A percentile compares a stretch with the other conserved stretches of the same genome.
These are phyloP conservation scores for Pseudocercospora macadamiae DNA, from an alignment of 2,329 filamentous ascomycete species.

Conservation along the genomic window DNA sequence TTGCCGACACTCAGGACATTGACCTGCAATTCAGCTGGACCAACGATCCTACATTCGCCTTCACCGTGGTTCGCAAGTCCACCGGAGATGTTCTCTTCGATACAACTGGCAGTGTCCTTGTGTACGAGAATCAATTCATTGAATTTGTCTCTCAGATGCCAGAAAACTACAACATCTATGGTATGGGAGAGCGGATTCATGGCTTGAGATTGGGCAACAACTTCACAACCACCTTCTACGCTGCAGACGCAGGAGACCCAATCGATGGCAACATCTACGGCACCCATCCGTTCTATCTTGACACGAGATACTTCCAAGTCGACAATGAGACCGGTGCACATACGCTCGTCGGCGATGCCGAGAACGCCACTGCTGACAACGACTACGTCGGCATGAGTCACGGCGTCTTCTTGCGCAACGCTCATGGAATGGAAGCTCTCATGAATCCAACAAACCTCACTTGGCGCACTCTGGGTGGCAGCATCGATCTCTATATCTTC, in stretches of 20 bases:
- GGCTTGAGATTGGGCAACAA: conserved; percentile 73
- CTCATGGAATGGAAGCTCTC: conserved; percentile 74
- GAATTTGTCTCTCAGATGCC: conserved; percentile 70
- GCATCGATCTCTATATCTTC: conserved; percentile 78
- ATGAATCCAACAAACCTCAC: conserved; percentile 67
- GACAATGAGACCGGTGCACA: conserved; percentile 49
- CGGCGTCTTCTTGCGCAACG: conserved; percentile 76
- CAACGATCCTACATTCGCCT: conserved; percentile 62
- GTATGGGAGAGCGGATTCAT: conserved; percentile 73
- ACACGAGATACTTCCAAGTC: conserved; percentile 73
- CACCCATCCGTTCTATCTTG: conserved; percentile 75
- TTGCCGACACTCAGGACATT: conserved; percentile 44
- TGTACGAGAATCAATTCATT: conserved; percentile 78
- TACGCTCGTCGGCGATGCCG: conserved; percentile 54
- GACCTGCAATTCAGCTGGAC: conserved; percentile 59
- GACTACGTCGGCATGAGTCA: conserved; percentile 71
- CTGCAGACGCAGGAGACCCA: conserved; percentile 68
- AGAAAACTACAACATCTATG: conserved; percentile 72
- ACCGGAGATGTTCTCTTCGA: conserved; percentile 70
- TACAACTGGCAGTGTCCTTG: conserved; percentile 64
- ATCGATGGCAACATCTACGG: conserved; percentile 73
- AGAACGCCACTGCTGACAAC: conserved; percentile 56
- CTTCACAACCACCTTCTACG: conserved; percentile 68
- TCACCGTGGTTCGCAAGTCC: conserved; percentile 59
- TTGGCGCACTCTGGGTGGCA: conserved; percentile 75